Evolutionary conservation across 257 asterid genomes (phyloP).

Genomic region (Forsythia suspensa): DNA sequence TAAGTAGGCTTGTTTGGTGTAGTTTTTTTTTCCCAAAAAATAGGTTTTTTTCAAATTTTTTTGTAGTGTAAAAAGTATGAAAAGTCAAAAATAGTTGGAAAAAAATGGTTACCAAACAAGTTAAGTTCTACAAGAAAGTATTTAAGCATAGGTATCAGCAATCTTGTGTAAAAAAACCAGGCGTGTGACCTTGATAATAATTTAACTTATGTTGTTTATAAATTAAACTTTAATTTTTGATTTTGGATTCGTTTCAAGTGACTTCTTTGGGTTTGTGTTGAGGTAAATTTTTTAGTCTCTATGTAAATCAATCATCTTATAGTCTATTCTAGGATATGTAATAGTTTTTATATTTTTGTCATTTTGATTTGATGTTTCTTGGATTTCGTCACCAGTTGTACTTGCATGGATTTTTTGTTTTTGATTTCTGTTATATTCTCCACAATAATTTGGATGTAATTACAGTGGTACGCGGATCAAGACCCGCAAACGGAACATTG

Average conservation of each 20-base stretch:
- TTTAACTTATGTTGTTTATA: not conserved
- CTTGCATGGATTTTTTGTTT: conserved; percentile 10
- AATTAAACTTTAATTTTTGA: not conserved
- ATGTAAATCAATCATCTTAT: not conserved
- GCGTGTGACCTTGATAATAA: conserved; percentile 3
- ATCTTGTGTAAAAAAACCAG: conserved; percentile 1
- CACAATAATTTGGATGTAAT: not conserved
- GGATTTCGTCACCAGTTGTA: not conserved
- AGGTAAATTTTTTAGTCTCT: not conserved
- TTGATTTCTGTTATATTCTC: conserved; percentile 18
- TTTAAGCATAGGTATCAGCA: not conserved
- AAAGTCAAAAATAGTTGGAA: too few relatives aligned
- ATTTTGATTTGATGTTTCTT: not conserved
- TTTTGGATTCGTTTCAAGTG: conserved; percentile 6
- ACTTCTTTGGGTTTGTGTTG: not conserved
- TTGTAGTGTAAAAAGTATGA: too few relatives aligned
- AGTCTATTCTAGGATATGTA: not conserved
- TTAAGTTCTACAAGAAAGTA: not conserved
- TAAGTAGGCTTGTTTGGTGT: too few relatives aligned
- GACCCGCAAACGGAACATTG: conserved; percentile 99
- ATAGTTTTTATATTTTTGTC: too few relatives aligned
- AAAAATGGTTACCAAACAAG: too few relatives aligned
- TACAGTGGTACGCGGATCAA: conserved; percentile 99
- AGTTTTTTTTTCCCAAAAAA: too few relatives aligned
- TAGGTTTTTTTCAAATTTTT: too few relatives aligned